phyloP scores from a whole-genome alignment of 2,329 filamentous ascomycete genomes.

The Talaromyces pinophilus region DNA sequence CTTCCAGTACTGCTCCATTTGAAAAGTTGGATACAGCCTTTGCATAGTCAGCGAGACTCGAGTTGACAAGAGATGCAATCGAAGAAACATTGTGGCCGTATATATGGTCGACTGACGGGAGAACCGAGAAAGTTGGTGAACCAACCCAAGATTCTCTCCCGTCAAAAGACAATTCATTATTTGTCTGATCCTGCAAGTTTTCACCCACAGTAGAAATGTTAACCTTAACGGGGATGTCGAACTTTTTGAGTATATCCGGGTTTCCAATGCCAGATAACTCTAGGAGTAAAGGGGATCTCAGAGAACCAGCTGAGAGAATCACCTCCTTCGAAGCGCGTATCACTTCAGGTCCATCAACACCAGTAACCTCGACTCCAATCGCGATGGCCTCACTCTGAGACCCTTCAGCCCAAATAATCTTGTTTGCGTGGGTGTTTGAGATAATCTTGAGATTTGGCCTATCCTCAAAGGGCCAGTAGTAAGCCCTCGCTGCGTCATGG shows the following conservation, averaged over 20 bases:
- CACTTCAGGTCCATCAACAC: constrained; percentile 28
- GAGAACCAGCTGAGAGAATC: constrained; percentile 60
- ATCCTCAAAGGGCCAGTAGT: constrained; percentile 47
- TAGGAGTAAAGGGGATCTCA: constrained; percentile 58
- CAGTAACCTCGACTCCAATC: constrained; percentile 35
- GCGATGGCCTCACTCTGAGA: constrained; percentile 26
- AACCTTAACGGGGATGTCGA: constrained; percentile 31
- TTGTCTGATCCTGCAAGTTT: constrained; percentile 52
- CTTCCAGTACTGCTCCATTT: constrained; percentile 30
- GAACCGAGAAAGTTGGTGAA: not conserved
- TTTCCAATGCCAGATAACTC: constrained; percentile 63
- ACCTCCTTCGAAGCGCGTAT: constrained; percentile 53
- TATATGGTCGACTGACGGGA: constrained; percentile 25
- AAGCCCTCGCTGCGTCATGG: constrained; percentile 51
- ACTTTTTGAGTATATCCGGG: constrained; percentile 32
- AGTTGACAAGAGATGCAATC: constrained; percentile 25
- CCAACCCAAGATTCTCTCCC: constrained; percentile 4
- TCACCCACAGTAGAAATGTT: constrained; percentile 48
- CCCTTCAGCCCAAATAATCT: constrained; percentile 39
- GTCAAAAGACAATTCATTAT: constrained; percentile 25
- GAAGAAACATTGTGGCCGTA: constrained; percentile 28
- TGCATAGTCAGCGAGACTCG: constrained; percentile 29
- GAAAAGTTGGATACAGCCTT: constrained; percentile 22
- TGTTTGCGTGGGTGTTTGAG: constrained; percentile 45
- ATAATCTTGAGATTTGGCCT: constrained; percentile 49